These are phyloP conservation scores for Vicia sativa DNA, from an alignment of 306 rosid genomes.

Conservation along the genomic window DNA sequence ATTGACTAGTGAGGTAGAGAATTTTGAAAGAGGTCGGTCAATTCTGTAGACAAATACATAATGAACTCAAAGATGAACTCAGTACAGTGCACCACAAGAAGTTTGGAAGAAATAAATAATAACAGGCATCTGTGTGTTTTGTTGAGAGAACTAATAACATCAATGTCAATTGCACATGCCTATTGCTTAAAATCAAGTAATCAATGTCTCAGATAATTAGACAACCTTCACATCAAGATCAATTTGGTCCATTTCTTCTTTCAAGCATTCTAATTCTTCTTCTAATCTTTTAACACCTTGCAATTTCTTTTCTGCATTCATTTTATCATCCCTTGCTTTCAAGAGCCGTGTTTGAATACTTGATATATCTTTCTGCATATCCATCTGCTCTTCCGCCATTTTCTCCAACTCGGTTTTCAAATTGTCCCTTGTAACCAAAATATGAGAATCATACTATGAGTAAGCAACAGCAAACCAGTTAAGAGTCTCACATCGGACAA, in stretches of 20 bases:
- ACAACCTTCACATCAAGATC: constrained; percentile 85
- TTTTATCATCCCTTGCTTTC: constrained; percentile 70
- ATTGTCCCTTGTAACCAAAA: constrained; percentile 62
- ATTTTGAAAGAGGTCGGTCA: constrained; percentile 10
- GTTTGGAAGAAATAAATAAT: constrained; percentile 26
- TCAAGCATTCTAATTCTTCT: constrained; percentile 76
- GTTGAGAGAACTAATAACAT: constrained; percentile 10
- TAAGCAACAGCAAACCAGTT: constrained; percentile 20
- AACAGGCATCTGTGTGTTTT: constrained; percentile 13
- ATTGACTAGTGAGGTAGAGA: constrained; percentile 15
- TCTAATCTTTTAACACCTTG: constrained; percentile 57
- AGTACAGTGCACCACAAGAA: constrained; percentile 7
- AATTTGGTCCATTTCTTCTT: constrained; percentile 65
- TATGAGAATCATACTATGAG: constrained; percentile 1
- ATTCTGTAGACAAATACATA: neutral
- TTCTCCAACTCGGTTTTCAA: constrained; percentile 66
- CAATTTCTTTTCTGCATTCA: constrained; percentile 54
- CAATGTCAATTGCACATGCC: constrained; percentile 6
- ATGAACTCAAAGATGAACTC: constrained; percentile 7
- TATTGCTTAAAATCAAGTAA: constrained; percentile 20
- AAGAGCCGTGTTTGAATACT: constrained; percentile 61
- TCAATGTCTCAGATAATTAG: constrained; percentile 35
- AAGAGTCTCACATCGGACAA: too few species aligned
- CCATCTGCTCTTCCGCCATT: constrained; percentile 67
- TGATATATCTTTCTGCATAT: constrained; percentile 63